Percentiles rank a stretch among this genome's conserved stretches.
Evolutionary conservation across 345 rosid species (phyloP).

Genomic region (Brassica incana): DNA sequence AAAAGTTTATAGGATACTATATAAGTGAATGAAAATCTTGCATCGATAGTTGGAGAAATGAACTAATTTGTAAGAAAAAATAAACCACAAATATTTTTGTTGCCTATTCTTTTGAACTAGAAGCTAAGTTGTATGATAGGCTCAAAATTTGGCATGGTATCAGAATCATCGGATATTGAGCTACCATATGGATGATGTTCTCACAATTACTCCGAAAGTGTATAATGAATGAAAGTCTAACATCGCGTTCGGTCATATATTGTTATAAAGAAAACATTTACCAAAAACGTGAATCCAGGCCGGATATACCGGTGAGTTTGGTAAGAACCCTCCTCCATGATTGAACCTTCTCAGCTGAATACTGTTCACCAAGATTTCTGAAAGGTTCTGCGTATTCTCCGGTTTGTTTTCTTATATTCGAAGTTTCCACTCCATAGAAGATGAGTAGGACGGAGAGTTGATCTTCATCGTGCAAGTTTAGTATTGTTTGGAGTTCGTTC

Average conservation of each 20-base stretch:
- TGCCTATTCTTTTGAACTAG: too few relatives aligned
- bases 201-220: not conserved
- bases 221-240: not conserved
- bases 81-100: too few relatives aligned
- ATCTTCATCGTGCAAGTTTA: not conserved
- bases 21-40: not conserved
- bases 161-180: too few relatives aligned
- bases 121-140: too few relatives aligned
- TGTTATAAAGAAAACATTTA: not conserved
- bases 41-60: not conserved
- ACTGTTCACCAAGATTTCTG: not conserved
- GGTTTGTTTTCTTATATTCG: not conserved
- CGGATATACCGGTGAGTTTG: not conserved
- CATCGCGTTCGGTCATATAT: not conserved
- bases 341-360: constrained; percentile 18
- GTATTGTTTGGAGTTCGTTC: constrained; percentile 13
- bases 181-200: not conserved
- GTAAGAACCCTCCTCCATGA: constrained; percentile 19
- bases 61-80: not conserved
- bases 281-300: constrained; percentile 2
- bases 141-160: too few relatives aligned
- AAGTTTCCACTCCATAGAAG: not conserved
- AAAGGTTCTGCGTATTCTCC: not conserved
- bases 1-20: not conserved
- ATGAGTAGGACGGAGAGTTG: not conserved